Conservation (phyloP, 768 basidiomycete species). For the Phlebiopsis flavidoalba region DNA sequence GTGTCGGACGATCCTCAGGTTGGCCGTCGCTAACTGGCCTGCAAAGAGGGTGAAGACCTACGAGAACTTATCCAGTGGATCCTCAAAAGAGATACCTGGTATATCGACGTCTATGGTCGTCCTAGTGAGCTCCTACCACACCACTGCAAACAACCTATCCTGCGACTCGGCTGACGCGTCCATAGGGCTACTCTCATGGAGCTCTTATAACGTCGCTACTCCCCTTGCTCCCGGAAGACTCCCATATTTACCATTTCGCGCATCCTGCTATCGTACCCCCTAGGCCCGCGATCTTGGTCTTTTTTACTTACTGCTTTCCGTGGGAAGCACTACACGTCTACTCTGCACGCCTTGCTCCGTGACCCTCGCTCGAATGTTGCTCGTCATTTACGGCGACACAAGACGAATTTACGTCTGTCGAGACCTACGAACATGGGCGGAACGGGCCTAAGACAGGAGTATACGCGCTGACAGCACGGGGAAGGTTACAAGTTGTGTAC, state of each 20-base stretch:
- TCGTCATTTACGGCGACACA: conserved; percentile 62
- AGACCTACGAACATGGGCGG: conserved; percentile 54
- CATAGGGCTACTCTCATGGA: conserved; percentile 79
- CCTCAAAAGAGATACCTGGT: conserved; percentile 33
- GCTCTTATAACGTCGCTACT: conserved; percentile 67
- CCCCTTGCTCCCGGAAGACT: conserved; percentile 42
- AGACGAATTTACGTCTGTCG: conserved; percentile 65
- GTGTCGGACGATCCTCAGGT: conserved; percentile 70
- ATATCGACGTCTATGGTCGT: conserved; percentile 52
- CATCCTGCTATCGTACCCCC: conserved; percentile 72
- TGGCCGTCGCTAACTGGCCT: conserved; percentile 70
- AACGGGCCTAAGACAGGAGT: conserved; percentile 31
- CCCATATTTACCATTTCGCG: conserved; percentile 48
- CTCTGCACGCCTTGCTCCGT: conserved; percentile 45
- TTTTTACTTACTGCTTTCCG: conserved; percentile 74
- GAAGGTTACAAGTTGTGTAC: conserved; percentile 29
- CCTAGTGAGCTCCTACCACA: conserved; percentile 40
- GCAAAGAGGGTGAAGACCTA: conserved; percentile 66
- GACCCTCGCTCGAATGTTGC: conserved; percentile 43
- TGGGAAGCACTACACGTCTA: conserved; percentile 45
- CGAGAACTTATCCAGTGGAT: conserved; percentile 56
- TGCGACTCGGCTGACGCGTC: neutral
- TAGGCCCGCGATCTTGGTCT: conserved; percentile 58
- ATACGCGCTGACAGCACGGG: conserved; percentile 16
- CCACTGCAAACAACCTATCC: neutral